Evolutionary conservation across 768 basidiomycete genomes (phyloP), one percentile per base, ranked within the genome.

Genomic region (Leucocoprinus leucothites): DNA sequence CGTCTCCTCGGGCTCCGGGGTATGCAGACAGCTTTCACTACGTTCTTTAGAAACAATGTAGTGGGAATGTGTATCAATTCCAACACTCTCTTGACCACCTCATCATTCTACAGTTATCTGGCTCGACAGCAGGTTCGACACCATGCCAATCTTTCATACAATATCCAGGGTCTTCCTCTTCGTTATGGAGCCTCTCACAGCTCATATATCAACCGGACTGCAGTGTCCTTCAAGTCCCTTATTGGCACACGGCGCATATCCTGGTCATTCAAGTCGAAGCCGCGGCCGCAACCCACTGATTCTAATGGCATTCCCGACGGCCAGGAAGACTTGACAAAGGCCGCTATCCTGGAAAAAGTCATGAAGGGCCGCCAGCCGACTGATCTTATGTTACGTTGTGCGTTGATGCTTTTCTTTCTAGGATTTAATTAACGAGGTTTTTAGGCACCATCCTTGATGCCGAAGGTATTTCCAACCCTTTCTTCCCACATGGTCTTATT

Each of bases 371-470:
- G 91, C 50, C 88, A 93, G 63, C 90, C 92, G 21, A 83, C 91
- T 31, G 94, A 96, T 63, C 84, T 95, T 58, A 90, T 91, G 84
- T 75, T 97, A 57, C 84, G 93, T 63, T 96, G 94, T 94, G 67
- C 75, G 91, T 81, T 51, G 41, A 53, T 51, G 58, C 47, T 53
- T 53, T 50, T 51, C 57, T 58, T 50, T 46, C 53, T 52, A 36
- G 25, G 26, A 28, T 51, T 41, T 57, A 52, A 48, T 43, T 53
- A 13, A 43, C 50, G 48, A 62, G 44, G 63, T 44, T 50, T 47
- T 35, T 67, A 93, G 94, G 94, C 67, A 96, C 94, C 40, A 75
- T 95, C 22, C 75, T 97, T 60, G 94, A 97, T 70, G 79, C 82
- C 28, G 86, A 87, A 71, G 94, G 93, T 84, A 13, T 13, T 70